These are phyloP conservation scores for Ceratocystis cacaofunesta DNA, from an alignment of 2,329 filamentous ascomycete species.

Conservation along the genomic window DNA sequence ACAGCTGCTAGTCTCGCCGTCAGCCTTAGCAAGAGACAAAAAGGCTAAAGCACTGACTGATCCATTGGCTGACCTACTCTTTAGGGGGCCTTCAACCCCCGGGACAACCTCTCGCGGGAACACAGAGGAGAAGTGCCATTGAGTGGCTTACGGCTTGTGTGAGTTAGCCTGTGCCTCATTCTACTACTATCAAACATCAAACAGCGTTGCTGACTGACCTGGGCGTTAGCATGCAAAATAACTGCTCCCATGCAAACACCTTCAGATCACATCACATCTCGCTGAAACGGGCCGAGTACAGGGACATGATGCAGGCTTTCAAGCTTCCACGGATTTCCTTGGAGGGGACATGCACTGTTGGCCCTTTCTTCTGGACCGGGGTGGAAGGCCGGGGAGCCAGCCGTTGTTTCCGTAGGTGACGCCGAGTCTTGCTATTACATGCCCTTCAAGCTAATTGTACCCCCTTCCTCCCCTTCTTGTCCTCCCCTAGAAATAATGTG, in stretches of 20 bases:
- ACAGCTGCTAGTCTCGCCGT: neutral
- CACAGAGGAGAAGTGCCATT: constrained; percentile 31
- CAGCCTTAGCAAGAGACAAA: neutral
- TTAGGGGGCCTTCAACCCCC: constrained; percentile 40
- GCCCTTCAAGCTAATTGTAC: neutral
- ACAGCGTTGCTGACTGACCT: neutral
- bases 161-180: constrained; percentile 22
- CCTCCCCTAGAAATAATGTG: constrained; percentile 38
- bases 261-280: constrained; percentile 42
- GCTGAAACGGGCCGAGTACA: constrained; percentile 35
- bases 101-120: constrained; percentile 22
- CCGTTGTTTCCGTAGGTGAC: constrained; percentile 38
- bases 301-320: constrained; percentile 40
- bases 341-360: constrained; percentile 43
- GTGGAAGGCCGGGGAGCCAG: constrained; percentile 42
- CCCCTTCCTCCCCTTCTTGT: neutral
- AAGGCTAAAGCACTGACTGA: neutral
- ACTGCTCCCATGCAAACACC: constrained; percentile 41
- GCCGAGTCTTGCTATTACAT: neutral
- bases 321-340: constrained; percentile 41
- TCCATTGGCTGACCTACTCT: neutral
- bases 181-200: neutral
- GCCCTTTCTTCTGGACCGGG: constrained; percentile 48
- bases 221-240: constrained; percentile 36
- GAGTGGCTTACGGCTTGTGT: constrained; percentile 41